Percentiles rank a stretch among this genome's conserved stretches.
phyloP scores from a whole-genome alignment of 805 yeast species.

The Lipomyces spencermartinsiae region DNA sequence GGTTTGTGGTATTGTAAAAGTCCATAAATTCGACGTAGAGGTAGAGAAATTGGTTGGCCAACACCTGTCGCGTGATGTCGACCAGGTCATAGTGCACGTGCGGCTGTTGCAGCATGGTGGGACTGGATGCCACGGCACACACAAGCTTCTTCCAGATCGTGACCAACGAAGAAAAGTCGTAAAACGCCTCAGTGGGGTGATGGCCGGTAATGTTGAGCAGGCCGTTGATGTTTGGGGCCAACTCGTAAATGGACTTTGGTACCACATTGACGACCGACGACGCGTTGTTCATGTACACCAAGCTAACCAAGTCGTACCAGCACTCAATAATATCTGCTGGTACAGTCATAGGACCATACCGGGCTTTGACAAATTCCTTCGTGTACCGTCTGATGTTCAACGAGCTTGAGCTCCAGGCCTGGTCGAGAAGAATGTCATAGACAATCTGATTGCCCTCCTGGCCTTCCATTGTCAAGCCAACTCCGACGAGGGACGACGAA shows the following conservation, averaged over 20 bases:
- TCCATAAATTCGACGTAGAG: not conserved
- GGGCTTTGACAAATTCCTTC: not conserved
- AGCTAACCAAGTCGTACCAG: not conserved
- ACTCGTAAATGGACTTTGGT: not conserved
- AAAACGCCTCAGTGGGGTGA: not conserved
- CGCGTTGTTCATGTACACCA: not conserved
- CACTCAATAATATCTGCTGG: not conserved
- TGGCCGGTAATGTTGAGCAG: slow-evolving; percentile 3
- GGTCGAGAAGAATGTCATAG: slow-evolving; percentile 3
- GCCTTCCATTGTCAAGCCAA: not conserved
- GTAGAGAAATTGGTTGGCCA: not conserved
- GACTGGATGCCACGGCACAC: not conserved
- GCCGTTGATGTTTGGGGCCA: slow-evolving; percentile 1
- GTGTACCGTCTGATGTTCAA: not conserved
- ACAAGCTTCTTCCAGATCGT: not conserved
- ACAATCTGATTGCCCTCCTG: not conserved
- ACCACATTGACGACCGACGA: not conserved
- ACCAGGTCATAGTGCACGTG: not conserved
- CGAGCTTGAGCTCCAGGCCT: not conserved
- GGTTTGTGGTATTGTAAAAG: not conserved
- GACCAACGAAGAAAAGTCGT: not conserved
- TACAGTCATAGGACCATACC: not conserved
- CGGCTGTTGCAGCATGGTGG: not conserved
- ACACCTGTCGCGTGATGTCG: not conserved
- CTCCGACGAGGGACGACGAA: slow-evolving; percentile 1